Base-by-base conservation (phyloP, 768 basidiomycete genomes). In the Lactarius sp. region DNA sequence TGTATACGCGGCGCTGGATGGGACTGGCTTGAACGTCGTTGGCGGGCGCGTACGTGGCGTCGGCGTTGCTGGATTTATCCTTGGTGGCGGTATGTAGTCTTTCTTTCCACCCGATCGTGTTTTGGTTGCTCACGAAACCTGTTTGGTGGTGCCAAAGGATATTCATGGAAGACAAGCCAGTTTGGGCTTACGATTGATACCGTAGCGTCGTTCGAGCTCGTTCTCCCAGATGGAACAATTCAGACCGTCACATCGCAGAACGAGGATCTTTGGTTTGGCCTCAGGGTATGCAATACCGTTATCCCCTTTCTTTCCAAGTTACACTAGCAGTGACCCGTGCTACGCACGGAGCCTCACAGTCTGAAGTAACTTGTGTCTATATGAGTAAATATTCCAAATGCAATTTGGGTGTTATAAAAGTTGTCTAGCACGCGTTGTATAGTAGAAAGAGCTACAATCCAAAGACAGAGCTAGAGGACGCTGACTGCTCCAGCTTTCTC, bases 41-140 rank as follows among this genome's bases (percentile, higher is more conserved):
- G 71, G 71, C 13, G 71, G 71, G 18, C 61, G 71, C 5, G 67
- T 69, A 8, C 46, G 61, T 4, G 70, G 70, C 36, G 62, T 72
- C 33, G 71, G 71, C 18, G 70, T 70, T 31, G 71, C 65, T 5
- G 71, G 71, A 0, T 65, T 72, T 20, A 67, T 61, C 16, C 70
- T 72, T 18, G 71, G 71, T 20, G 71, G 71, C 27, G 70, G 70
- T 70, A 34, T 49, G 59, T 41, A 18, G 10, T n/a, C 16, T 20
- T 16, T 9, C 41, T 22, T 4, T 46, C 10, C 8, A 2, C 20
- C 36, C 27, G 16, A 36, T 18, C 52, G 16, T 47, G 6, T 13
- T 51, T 22, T 39, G 36, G 20, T 37, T 37, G 34, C 18, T 18
- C 4, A 41, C n/a, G 18, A 20, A 10, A 10, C 31, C 31, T n/a